These are phyloP conservation scores for Ploettnerulaceae sp. DNA, from an alignment of 2,329 filamentous ascomycete genomes.

Conservation along the genomic window DNA sequence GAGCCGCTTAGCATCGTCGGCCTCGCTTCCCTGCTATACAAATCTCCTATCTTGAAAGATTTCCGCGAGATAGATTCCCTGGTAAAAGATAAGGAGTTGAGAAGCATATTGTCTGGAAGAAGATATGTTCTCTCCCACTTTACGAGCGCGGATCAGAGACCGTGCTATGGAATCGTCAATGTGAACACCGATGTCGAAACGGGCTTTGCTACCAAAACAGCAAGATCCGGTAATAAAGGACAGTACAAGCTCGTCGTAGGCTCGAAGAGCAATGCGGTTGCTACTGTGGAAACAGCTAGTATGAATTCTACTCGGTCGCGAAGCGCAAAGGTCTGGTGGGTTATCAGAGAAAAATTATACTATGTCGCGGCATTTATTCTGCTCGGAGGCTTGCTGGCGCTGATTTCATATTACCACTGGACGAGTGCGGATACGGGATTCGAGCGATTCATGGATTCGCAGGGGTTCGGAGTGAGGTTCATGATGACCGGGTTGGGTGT, in stretches of 20 bases:
- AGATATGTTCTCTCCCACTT: conserved; percentile 12
- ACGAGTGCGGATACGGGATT: conserved; percentile 36
- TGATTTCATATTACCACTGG: conserved; percentile 40
- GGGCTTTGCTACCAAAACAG: conserved; percentile 6
- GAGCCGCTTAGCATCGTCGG: conserved; percentile 26
- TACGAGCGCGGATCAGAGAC: conserved; percentile 4
- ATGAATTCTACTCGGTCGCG: not conserved
- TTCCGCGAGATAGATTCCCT: conserved; percentile 19
- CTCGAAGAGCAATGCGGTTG: not conserved
- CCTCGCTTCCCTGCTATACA: conserved; percentile 21
- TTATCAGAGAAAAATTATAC: conserved; percentile 8
- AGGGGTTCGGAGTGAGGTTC: conserved; percentile 39
- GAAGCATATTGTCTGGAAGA: conserved; percentile 7
- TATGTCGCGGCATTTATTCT: conserved; percentile 14
- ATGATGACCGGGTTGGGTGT: conserved; percentile 40
- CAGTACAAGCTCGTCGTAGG: not conserved
- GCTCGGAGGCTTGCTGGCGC: conserved; percentile 26
- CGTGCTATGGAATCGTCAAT: conserved; percentile 17
- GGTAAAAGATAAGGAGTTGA: conserved; percentile 9
- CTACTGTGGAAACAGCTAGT: not conserved
- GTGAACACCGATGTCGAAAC: conserved; percentile 13
- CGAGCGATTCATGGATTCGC: conserved; percentile 38
- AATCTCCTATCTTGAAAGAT: conserved; percentile 21
- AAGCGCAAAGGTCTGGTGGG: conserved; percentile 4
- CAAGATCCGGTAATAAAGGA: not conserved